Evolutionary conservation across 176 grass and related monocot genomes (phyloP).

Genomic region (Tillandsia leiboldiana): DNA sequence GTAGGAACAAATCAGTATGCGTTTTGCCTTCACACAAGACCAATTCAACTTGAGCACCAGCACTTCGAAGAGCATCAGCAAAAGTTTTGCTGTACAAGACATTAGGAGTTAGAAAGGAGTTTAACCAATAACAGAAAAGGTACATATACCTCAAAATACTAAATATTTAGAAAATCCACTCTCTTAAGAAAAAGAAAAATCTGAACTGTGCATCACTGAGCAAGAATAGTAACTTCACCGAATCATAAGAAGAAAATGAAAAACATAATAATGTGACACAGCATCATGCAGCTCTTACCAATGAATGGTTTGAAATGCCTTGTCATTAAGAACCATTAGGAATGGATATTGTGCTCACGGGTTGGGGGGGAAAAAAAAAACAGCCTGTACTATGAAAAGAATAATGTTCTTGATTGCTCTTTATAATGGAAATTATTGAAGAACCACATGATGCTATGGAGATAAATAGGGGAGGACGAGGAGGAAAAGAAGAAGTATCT

Average conservation of each 20-base stretch:
- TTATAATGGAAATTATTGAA: no score
- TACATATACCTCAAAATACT: not conserved
- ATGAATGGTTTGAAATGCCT: no score
- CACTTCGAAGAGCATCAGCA: conserved; percentile 39
- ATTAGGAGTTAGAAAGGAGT: not conserved
- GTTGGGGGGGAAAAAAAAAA: no score
- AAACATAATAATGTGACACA: not conserved
- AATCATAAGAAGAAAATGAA: not conserved
- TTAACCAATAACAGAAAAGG: not conserved
- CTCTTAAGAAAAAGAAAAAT: not conserved
- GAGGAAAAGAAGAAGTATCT: conserved; percentile 12
- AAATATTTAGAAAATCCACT: not conserved
- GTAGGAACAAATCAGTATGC: conserved; percentile 91
- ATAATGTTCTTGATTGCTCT: no score
- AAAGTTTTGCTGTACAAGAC: conserved; percentile 56
- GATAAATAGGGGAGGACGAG: no score
- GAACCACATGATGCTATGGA: no score
- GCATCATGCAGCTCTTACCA: no score
- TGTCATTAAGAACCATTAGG: no score
- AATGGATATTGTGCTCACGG: no score
- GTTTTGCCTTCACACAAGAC: conserved; percentile 87
- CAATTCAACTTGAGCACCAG: conserved; percentile 61
- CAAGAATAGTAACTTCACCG: not conserved
- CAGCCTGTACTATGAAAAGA: not conserved
- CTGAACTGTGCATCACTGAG: not conserved